These are phyloP conservation scores for Rhodomyrtus tomentosa DNA, from an alignment of 345 rosid species.

Conservation along the genomic window DNA sequence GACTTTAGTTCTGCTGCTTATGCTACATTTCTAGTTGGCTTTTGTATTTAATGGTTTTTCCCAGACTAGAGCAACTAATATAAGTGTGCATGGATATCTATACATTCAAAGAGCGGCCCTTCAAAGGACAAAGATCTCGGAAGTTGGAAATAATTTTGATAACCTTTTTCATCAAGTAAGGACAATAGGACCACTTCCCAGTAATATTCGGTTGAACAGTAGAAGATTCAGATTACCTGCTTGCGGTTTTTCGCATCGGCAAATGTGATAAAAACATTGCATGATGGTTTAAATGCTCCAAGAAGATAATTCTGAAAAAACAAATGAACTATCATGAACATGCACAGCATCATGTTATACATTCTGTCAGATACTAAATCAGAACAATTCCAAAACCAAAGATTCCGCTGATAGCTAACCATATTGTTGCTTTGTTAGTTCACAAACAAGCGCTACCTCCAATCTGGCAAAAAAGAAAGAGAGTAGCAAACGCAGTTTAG, in stretches of 20 bases:
- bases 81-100: background rate
- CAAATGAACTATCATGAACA: background rate
- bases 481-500: background rate
- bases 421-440: background rate
- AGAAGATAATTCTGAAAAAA: conserved; percentile 68
- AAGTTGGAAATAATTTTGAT: background rate
- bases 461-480: background rate
- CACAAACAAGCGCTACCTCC: background rate
- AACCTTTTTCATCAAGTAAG: background rate
- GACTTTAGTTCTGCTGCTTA: background rate
- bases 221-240: conserved; percentile 33
- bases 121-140: background rate
- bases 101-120: background rate
- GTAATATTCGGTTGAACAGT: background rate
- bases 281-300: conserved; percentile 95
- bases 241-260: conserved; percentile 76
- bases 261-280: conserved; percentile 61
- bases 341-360: background rate
- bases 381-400: background rate
- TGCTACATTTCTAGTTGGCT: background rate
- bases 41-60: background rate
- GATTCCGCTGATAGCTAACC: background rate
- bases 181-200: background rate
- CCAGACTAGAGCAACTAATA: background rate
- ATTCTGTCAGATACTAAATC: background rate